Base-by-base conservation (phyloP, 2,329 filamentous ascomycete species). In the Fusarium aywerte region DNA sequence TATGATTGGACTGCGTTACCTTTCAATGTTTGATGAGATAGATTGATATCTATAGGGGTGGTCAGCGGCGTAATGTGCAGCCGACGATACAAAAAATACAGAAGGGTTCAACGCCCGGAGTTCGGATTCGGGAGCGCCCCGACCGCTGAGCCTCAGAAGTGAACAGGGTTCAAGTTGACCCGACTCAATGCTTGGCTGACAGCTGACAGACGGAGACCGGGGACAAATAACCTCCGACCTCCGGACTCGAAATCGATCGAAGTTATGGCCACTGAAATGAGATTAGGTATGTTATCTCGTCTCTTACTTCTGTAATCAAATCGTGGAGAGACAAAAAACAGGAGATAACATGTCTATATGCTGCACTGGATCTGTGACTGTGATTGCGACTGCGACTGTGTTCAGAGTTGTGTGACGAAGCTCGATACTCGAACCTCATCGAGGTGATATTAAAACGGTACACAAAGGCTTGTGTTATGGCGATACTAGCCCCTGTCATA, bases 341-440 rank as follows among this genome's bases (percentile, higher is more conserved):
- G 5, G 16, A 8, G 38, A 25, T 9, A 40, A 15, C 36, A 12
- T 40, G 21, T 10, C 9, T 40, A n/a, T 11, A 10, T 20, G 23
- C 8, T 38, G 21, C 23, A 38, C 32, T 38, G 21, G 45, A 49
- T 49, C 45, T 38, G 21, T n/a, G 45, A 44, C 42, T 44, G 42
- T 20, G 42, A 43, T n/a, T 18, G 39, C n/a, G 40, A 48, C 31
- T 27, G 45, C 23, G 21, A 49, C 27, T 49, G 44, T 52, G 38
- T 7, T 18, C 36, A 21, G 21, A 47, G 43, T 36, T 38, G 29
- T 47, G 27, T 27, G 27, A 27, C 27, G 27, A 40, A 20, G 39
- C 29, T 50, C 50, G 50, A 62, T 68, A 62, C 56, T 62, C 60
- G 67, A 68, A 51, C 65, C 57, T 68, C 53, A 63, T 70, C 53